These are phyloP conservation scores for Biscogniauxia mediterranea DNA, from an alignment of 2,329 filamentous ascomycete species.

Conservation along the genomic window DNA sequence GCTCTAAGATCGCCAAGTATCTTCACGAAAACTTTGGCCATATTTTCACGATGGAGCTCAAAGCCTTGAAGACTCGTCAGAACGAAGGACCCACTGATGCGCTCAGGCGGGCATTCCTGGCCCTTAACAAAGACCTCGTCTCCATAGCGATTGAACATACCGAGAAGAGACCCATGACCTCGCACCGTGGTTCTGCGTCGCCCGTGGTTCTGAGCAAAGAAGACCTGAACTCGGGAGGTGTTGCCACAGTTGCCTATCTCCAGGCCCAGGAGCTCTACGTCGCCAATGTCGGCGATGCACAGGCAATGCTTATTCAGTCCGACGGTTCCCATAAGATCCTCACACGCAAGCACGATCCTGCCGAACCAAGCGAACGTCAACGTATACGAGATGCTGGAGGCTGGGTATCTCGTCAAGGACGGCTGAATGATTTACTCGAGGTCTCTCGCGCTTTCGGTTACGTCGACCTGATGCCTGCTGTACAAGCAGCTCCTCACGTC, in stretches of 20 bases:
- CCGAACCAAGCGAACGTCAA: slow-evolving; percentile 77
- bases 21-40: slow-evolving; percentile 93
- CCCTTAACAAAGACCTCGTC: slow-evolving; percentile 90
- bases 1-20: slow-evolving; percentile 94
- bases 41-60: slow-evolving; percentile 80
- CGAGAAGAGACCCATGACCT: slow-evolving; percentile 66
- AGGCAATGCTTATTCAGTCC: slow-evolving; percentile 91
- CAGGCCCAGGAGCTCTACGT: slow-evolving; percentile 88
- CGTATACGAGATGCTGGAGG: slow-evolving; percentile 93
- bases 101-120: slow-evolving; percentile 79
- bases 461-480: slow-evolving; percentile 84
- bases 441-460: slow-evolving; percentile 96
- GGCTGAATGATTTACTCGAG: slow-evolving; percentile 85
- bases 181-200: slow-evolving; percentile 69
- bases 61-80: slow-evolving; percentile 62
- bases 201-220: slow-evolving; percentile 81
- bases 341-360: slow-evolving; percentile 90
- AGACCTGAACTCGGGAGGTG: slow-evolving; percentile 84
- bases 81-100: slow-evolving; percentile 80
- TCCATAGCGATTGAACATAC: slow-evolving; percentile 77
- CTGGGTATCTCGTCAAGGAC: slow-evolving; percentile 92
- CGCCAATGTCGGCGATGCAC: slow-evolving; percentile 92
- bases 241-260: slow-evolving; percentile 88
- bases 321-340: slow-evolving; percentile 81
- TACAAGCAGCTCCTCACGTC: slow-evolving; percentile 87